Percentiles rank a stretch among this genome's conserved stretches.
Conservation (phyloP, 176 grass and related monocot genomes). For the Tuctoria greenei region DNA sequence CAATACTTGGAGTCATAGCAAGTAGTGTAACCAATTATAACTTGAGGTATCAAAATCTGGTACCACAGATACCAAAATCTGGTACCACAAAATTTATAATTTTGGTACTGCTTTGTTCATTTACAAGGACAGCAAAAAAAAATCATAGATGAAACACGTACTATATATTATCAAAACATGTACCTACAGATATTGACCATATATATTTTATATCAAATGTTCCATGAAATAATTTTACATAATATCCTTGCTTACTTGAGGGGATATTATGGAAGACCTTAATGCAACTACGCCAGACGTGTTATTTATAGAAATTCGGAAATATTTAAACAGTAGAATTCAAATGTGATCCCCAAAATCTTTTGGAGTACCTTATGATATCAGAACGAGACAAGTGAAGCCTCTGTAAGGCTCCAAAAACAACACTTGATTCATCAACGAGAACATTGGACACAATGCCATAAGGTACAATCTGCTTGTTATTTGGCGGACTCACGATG, state of each 20-base stretch:
- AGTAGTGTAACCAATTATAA: neutral
- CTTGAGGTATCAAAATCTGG: neutral
- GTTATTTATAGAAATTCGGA: neutral
- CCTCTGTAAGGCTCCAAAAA: conserved; percentile 48
- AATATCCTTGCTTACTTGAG: neutral
- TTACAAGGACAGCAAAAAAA: neutral
- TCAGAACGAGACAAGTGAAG: conserved; percentile 49
- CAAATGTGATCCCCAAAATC: conserved; percentile 1
- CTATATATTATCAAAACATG: neutral
- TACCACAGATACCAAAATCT: too few relatives aligned
- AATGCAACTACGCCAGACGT: conserved; percentile 1
- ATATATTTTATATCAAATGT: neutral
- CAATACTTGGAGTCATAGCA: neutral
- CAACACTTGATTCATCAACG: conserved; percentile 38
- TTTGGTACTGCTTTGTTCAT: neutral
- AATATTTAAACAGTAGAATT: conserved; percentile 3
- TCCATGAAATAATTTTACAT: neutral
- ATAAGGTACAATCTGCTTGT: conserved; percentile 51
- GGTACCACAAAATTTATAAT: neutral
- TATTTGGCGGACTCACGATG: conserved; percentile 29
- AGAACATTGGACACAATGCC: conserved; percentile 22
- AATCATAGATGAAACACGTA: neutral
- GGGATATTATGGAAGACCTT: neutral
- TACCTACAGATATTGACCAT: neutral
- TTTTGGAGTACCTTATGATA: conserved; percentile 46